phyloP scores from a whole-genome alignment of 352 stramenopile genomes.

The Phytophthora crassamura region DNA sequence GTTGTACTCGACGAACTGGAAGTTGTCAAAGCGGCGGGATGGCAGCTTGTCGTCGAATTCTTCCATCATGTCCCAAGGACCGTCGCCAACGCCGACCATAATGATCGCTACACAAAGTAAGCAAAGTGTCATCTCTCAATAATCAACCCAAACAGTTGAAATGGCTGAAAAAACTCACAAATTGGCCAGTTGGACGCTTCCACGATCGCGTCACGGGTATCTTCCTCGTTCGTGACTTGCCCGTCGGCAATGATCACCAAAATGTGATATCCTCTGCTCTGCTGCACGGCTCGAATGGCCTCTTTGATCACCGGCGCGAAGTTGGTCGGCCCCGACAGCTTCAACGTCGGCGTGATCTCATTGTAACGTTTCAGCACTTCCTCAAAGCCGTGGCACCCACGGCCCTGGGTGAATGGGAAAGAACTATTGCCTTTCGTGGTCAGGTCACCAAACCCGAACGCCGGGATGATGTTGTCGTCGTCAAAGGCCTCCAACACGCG shows the following conservation, averaged over 20 bases:
- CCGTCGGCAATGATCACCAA: constrained; percentile 81
- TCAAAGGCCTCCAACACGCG: constrained; percentile 79
- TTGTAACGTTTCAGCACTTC: constrained; percentile 52
- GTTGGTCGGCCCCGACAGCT: constrained; percentile 77
- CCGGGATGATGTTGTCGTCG: constrained; percentile 85
- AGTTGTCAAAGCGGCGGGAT: constrained; percentile 64
- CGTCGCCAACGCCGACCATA: constrained; percentile 76
- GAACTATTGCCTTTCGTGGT: constrained; percentile 57
- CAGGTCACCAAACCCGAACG: constrained; percentile 73
- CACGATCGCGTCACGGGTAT: constrained; percentile 64
- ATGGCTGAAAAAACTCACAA: constrained; percentile 48
- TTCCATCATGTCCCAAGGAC: constrained; percentile 81
- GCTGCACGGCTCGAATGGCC: constrained; percentile 51
- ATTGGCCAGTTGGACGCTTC: constrained; percentile 77
- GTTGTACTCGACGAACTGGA: constrained; percentile 82
- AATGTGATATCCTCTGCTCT: constrained; percentile 73
- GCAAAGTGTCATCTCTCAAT: not conserved
- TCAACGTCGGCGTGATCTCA: constrained; percentile 51
- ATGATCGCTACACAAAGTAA: constrained; percentile 38
- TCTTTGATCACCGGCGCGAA: constrained; percentile 78
- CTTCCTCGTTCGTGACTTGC: constrained; percentile 76
- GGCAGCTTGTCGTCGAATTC: constrained; percentile 76
- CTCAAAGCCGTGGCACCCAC: constrained; percentile 55
- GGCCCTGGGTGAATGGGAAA: constrained; percentile 44
- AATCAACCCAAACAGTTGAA: too few species aligned